Conservation (phyloP, 495 filamentous ascomycete species). For the Penicillium canariense region DNA sequence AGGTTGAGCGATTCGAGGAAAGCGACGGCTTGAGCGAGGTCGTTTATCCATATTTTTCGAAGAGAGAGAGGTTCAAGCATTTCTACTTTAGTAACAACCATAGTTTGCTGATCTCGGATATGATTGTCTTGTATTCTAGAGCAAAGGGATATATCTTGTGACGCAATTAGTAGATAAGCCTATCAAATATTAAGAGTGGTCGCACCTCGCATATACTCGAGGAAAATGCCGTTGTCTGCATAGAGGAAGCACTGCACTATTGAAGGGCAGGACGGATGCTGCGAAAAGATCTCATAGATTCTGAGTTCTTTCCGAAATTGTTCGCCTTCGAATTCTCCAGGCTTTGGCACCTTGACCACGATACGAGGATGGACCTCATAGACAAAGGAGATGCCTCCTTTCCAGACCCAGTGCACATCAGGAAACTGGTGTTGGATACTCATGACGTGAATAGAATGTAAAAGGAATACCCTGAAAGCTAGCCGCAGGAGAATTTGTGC, state of each 20-base stretch:
- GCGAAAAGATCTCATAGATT: conserved; percentile 32
- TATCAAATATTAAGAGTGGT: background rate
- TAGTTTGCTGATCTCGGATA: conserved; percentile 15
- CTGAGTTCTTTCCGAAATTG: conserved; percentile 35
- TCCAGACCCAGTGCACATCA: conserved; percentile 30
- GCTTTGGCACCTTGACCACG: conserved; percentile 37
- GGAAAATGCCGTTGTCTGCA: conserved; percentile 35
- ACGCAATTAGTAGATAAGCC: background rate
- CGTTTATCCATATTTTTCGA: conserved; percentile 36
- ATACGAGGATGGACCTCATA: conserved; percentile 41
- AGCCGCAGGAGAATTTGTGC: background rate
- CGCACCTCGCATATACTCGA: conserved; percentile 40
- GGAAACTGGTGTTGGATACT: conserved; percentile 25
- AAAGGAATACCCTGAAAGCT: too few relatives aligned
- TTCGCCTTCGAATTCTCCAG: conserved; percentile 32
- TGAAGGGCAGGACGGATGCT: conserved; percentile 31
- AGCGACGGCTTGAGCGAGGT: conserved; percentile 37
- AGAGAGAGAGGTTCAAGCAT: conserved; percentile 31
- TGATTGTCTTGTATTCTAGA: conserved; percentile 12
- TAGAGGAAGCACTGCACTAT: conserved; percentile 32
- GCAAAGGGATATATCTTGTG: conserved; percentile 5
- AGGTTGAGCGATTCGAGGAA: conserved; percentile 40
- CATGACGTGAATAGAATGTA: conserved; percentile 11
- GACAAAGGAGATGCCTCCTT: conserved; percentile 36
- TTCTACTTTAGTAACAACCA: conserved; percentile 28